Percentiles rank a stretch among this genome's conserved stretches.
These are phyloP conservation scores for Candida nitratophila DNA, from an alignment of 805 yeast genomes.

Conservation along the genomic window DNA sequence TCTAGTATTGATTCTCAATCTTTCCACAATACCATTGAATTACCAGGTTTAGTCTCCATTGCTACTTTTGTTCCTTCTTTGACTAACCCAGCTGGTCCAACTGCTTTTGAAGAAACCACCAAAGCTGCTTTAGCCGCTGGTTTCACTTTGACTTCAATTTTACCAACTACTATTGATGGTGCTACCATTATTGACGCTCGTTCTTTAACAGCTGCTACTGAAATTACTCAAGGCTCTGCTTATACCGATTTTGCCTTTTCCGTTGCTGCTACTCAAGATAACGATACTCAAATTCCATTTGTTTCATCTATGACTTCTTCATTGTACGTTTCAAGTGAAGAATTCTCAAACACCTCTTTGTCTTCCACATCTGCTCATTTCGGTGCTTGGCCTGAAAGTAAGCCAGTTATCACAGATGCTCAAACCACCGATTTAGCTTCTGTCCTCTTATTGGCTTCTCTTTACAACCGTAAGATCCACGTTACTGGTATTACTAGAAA, in stretches of 20 bases:
- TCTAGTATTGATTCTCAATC: conserved; percentile 82
- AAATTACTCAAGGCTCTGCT: conserved; percentile 46
- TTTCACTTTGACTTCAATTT: conserved; percentile 75
- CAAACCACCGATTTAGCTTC: conserved; percentile 90
- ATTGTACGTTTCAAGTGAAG: conserved; percentile 74
- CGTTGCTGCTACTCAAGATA: conserved; percentile 73
- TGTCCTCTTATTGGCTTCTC: conserved; percentile 78
- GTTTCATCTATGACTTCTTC: conserved; percentile 67
- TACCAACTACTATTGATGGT: conserved; percentile 66
- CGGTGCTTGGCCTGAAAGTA: conserved; percentile 73
- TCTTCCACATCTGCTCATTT: conserved; percentile 76
- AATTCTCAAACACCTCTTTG: conserved; percentile 59
- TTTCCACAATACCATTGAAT: conserved; percentile 70
- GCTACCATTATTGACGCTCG: conserved; percentile 57
- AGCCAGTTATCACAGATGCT: conserved; percentile 90
- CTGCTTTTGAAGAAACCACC: conserved; percentile 60
- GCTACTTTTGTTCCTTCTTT: conserved; percentile 71
- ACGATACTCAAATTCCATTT: conserved; percentile 53
- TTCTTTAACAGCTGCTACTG: conserved; percentile 59
- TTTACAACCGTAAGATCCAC: conserved; percentile 80
- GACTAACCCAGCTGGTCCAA: conserved; percentile 37
- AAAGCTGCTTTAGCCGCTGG: conserved; percentile 76
- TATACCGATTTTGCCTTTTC: conserved; percentile 79
- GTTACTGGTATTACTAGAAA: conserved; percentile 77
- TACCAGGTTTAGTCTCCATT: conserved; percentile 85